Evolutionary conservation across 768 basidiomycete species (phyloP).

Genomic region (Lentinula boryana): DNA sequence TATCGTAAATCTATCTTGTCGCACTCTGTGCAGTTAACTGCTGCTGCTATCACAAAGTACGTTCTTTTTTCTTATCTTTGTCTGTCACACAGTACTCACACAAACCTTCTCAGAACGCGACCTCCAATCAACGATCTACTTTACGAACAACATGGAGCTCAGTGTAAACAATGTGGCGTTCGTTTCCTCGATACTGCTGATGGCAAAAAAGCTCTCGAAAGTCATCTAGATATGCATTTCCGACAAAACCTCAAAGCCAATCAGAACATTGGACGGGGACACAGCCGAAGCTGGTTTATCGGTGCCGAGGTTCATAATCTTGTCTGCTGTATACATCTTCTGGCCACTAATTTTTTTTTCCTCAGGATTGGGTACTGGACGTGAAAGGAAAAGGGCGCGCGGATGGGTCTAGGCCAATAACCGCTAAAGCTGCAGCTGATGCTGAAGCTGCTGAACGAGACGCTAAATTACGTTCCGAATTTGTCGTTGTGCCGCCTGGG

Average conservation of each 20-base stretch:
- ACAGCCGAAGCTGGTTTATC: conserved; percentile 88
- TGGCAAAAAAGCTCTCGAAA: conserved; percentile 75
- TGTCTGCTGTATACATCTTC: not conserved
- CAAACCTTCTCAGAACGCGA: conserved; percentile 37
- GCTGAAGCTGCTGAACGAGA: conserved; percentile 68
- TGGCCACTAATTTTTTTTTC: not conserved
- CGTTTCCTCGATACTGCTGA: conserved; percentile 70
- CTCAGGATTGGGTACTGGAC: conserved; percentile 87
- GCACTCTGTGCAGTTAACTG: conserved; percentile 56
- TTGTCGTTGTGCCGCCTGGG: conserved; percentile 85
- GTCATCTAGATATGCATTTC: conserved; percentile 96
- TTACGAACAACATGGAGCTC: conserved; percentile 67
- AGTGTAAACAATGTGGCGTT: conserved; percentile 92
- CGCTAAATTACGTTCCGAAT: conserved; percentile 67
- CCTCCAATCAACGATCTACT: conserved; percentile 60
- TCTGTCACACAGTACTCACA: not conserved
- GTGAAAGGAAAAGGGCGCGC: conserved; percentile 66
- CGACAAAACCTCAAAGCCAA: conserved; percentile 82
- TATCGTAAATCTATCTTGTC: conserved; percentile 59
- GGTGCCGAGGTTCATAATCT: conserved; percentile 61
- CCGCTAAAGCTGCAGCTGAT: conserved; percentile 52
- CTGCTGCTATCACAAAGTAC: conserved; percentile 69
- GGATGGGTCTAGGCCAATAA: conserved; percentile 42
- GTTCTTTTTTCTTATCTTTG: conserved; percentile 13
- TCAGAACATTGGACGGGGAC: conserved; percentile 75